Percentiles rank a stretch among this genome's conserved stretches.
phyloP scores from a whole-genome alignment of 2,329 filamentous ascomycete species.

The Chalara sp. region DNA sequence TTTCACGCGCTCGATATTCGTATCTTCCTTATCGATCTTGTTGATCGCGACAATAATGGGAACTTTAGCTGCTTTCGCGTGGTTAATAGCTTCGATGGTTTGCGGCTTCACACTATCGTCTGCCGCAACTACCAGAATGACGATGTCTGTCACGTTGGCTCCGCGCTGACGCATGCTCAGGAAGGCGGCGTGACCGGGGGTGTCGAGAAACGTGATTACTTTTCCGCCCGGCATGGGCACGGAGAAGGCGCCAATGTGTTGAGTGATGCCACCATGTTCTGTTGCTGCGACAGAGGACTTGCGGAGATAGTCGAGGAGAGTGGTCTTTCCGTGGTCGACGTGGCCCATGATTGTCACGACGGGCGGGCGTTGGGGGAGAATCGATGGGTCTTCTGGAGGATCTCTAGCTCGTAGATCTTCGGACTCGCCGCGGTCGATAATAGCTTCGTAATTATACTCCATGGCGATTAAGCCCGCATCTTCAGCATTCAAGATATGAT shows the following conservation, averaged over 20 bases:
- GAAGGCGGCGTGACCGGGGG: slow-evolving; percentile 93
- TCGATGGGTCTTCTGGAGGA: slow-evolving; percentile 57
- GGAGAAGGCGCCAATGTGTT: slow-evolving; percentile 96
- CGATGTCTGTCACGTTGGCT: slow-evolving; percentile 93
- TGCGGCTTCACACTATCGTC: slow-evolving; percentile 98
- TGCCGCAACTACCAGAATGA: slow-evolving; percentile 89
- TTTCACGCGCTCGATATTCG: slow-evolving; percentile 78
- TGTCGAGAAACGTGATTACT: slow-evolving; percentile 93
- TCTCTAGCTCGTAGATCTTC: slow-evolving; percentile 69
- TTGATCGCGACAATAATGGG: slow-evolving; percentile 98
- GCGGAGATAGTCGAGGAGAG: slow-evolving; percentile 85
- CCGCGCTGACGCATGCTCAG: slow-evolving; percentile 92
- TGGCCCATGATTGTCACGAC: slow-evolving; percentile 99
- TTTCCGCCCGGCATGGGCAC: slow-evolving; percentile 82
- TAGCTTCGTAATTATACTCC: slow-evolving; percentile 88
- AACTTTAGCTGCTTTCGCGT: slow-evolving; percentile 78
- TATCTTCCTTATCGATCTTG: slow-evolving; percentile 87
- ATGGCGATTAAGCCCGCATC: slow-evolving; percentile 83
- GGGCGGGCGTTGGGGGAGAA: slow-evolving; percentile 70
- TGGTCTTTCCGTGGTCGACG: slow-evolving; percentile 97
- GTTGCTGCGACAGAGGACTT: slow-evolving; percentile 87
- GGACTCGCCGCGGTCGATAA: slow-evolving; percentile 58
- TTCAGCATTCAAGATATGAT: slow-evolving; percentile 85
- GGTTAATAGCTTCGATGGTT: slow-evolving; percentile 91
- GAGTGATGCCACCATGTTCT: slow-evolving; percentile 95